These are phyloP conservation scores for Aureococcus anophagefferens DNA, from an alignment of 108 stramenopile genomes.

Conservation along the genomic window DNA sequence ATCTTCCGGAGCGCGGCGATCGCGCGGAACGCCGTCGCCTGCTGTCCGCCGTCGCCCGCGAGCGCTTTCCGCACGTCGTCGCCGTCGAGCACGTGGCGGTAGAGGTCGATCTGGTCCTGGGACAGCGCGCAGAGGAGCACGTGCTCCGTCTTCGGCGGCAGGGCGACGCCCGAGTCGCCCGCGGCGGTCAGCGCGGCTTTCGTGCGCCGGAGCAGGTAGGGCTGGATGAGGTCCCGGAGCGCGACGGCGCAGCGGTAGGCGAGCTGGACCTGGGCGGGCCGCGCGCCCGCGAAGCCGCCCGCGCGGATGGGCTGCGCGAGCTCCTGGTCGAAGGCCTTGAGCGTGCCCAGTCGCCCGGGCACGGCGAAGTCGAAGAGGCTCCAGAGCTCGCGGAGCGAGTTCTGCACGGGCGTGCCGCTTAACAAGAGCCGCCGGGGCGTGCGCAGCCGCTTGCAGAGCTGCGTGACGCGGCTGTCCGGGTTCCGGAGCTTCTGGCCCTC, in stretches of 20 bases:
- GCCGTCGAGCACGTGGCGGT: conserved; percentile 25
- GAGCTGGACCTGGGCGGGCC: conserved; percentile 66
- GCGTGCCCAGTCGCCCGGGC: conserved; percentile 78
- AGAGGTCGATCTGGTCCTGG: conserved; percentile 46
- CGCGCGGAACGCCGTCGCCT: conserved; percentile 59
- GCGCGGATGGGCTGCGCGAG: conserved; percentile 80
- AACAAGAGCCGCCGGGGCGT: conserved; percentile 52
- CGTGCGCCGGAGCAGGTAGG: conserved; percentile 72
- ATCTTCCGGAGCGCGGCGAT: conserved; percentile 82
- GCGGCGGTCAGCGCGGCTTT: background rate
- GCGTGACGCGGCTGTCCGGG: conserved; percentile 86
- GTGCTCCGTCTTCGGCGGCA: conserved; percentile 78
- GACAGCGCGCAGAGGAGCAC: conserved; percentile 84
- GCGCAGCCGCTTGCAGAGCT: conserved; percentile 70
- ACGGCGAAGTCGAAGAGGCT: conserved; percentile 70
- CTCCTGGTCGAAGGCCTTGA: conserved; percentile 85
- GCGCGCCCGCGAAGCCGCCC: conserved; percentile 82
- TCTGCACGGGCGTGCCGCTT: conserved; percentile 90
- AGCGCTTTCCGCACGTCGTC: conserved; percentile 21
- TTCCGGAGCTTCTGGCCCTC: conserved; percentile 98
- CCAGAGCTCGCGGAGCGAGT: conserved; percentile 81
- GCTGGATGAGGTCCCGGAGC: conserved; percentile 77
- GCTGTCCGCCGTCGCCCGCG: background rate
- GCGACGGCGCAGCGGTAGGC: conserved; percentile 84
- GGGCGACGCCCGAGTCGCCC: background rate